Evolutionary conservation across 106 monocot species (phyloP), one percentile per base, ranked within the genome.

Genomic region (Triglochin maritima): DNA sequence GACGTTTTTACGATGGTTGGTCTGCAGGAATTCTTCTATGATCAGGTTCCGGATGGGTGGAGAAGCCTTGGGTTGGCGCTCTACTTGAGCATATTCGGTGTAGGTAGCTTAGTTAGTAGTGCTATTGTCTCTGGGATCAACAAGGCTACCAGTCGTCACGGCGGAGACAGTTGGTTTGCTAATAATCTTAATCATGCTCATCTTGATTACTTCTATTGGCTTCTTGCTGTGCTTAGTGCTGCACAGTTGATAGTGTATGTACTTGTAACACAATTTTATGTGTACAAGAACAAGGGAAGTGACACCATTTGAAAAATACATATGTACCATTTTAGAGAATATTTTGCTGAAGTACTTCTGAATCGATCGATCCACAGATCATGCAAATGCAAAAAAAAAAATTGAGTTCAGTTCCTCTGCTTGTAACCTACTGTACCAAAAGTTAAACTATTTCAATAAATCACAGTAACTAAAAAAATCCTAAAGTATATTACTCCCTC

Each of bases 201-300:
- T 55, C 71, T 85, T 5, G 74, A 85, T 69, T 81, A 81, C 77
- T 85, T 85, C 69, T 85, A 85, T 58, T 81, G 80, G 84, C 78
- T 85, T 44, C 66, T 85, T 3, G 70, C 78, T 4, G 84, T 74
- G 7, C 63, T 85, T 48, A 71, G 84, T 48, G 47, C 47, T 4
- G 6, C 65, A 13, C 58, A 75, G 54, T 17, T 81, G 42, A 9
- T 72, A 9, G 2, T 79, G 44, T 81, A 64, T 56, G 3, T 81
- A 42, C 67, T 46, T 62, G 78, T 72, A 44, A 59, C 85, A 54
- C 62, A 45, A 5, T 0, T 14, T 13, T 72, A 53, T 60, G 47
- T 12, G 4, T 72, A 71, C 61, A 71, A 71, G 71, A 70, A 57
- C 1, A 49, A 29, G 29, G 29, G 29, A 29, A 29, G 29, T 29